Conservation (phyloP, 2,329 filamentous ascomycete species). For the Trichothecium roseum region DNA sequence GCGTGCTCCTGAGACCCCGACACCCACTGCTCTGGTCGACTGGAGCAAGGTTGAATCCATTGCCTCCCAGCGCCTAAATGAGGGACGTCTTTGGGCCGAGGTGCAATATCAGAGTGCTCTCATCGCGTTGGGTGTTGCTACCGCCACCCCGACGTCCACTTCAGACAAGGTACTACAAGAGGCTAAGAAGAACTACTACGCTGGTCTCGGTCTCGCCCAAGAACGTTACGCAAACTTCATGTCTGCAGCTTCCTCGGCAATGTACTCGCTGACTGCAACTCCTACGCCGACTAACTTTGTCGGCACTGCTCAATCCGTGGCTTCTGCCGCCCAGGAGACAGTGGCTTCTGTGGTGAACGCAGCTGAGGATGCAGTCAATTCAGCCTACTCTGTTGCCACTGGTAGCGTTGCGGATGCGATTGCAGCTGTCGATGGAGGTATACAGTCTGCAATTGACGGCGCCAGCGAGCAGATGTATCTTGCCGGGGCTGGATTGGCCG, state of each 20-base stretch:
- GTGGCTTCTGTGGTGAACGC: slow-evolving; percentile 33
- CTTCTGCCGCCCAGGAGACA: slow-evolving; percentile 37
- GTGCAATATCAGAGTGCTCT: slow-evolving; percentile 62
- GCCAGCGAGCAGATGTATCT: slow-evolving; percentile 26
- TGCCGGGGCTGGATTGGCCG: slow-evolving; percentile 26
- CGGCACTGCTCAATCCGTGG: slow-evolving; percentile 37
- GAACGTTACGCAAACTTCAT: slow-evolving; percentile 70
- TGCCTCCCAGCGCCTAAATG: slow-evolving; percentile 58
- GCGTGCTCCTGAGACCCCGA: slow-evolving; percentile 30
- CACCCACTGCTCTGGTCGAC: slow-evolving; percentile 26
- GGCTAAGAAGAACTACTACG: slow-evolving; percentile 61
- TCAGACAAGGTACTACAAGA: slow-evolving; percentile 50
- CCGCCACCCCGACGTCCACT: slow-evolving; percentile 44
- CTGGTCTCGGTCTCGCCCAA: slow-evolving; percentile 68
- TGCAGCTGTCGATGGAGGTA: slow-evolving; percentile 24
- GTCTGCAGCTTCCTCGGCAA: slow-evolving; percentile 57
- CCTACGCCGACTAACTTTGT: slow-evolving; percentile 45
- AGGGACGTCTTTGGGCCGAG: slow-evolving; percentile 61
- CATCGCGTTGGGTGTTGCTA: slow-evolving; percentile 50
- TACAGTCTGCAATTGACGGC: slow-evolving; percentile 33
- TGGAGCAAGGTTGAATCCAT: slow-evolving; percentile 49
- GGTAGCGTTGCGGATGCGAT: slow-evolving; percentile 29
- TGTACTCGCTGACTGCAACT: slow-evolving; percentile 49
- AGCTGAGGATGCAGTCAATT: slow-evolving; percentile 40
- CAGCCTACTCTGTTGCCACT: slow-evolving; percentile 33